Evolutionary conservation across 2,329 filamentous ascomycete species (phyloP).

Genomic region (Beauveria varroae): DNA sequence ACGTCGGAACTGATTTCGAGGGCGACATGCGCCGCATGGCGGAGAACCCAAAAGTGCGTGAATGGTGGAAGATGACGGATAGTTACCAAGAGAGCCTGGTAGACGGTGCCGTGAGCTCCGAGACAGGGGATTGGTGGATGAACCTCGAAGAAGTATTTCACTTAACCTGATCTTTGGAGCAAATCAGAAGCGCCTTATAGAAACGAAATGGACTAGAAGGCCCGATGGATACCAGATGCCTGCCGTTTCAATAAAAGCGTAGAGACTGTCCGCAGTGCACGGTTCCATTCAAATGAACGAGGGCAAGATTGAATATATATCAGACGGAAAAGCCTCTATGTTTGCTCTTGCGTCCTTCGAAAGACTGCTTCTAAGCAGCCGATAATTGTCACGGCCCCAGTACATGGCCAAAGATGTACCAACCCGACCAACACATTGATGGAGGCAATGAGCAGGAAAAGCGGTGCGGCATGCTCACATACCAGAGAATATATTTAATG

Average conservation of each 20-base stretch:
- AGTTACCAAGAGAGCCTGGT: conserved; percentile 61
- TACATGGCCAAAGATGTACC: too few species aligned
- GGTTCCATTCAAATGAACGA: neutral
- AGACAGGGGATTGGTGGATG: conserved; percentile 61
- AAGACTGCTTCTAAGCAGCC: neutral
- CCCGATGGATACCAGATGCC: neutral
- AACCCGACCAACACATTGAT: neutral
- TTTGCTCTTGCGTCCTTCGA: neutral
- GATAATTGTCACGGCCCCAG: too few species aligned
- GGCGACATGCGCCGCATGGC: conserved; percentile 72
- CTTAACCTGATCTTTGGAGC: conserved; percentile 28
- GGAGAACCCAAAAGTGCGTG: conserved; percentile 62
- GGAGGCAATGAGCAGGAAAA: neutral
- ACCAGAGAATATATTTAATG: too few species aligned
- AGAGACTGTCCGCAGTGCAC: neutral
- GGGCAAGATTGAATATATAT: too few species aligned
- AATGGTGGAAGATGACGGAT: conserved; percentile 81
- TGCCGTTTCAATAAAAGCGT: neutral
- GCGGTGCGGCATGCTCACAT: neutral
- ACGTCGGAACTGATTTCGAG: conserved; percentile 64
- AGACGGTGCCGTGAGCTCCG: conserved; percentile 50
- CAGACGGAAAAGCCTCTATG: too few species aligned
- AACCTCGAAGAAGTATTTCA: conserved; percentile 64
- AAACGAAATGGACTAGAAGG: too few species aligned
- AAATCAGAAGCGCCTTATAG: neutral